phyloP scores from a whole-genome alignment of 1,284 basidiomycete genomes.

The Erythrobasidium hasegawianum region DNA sequence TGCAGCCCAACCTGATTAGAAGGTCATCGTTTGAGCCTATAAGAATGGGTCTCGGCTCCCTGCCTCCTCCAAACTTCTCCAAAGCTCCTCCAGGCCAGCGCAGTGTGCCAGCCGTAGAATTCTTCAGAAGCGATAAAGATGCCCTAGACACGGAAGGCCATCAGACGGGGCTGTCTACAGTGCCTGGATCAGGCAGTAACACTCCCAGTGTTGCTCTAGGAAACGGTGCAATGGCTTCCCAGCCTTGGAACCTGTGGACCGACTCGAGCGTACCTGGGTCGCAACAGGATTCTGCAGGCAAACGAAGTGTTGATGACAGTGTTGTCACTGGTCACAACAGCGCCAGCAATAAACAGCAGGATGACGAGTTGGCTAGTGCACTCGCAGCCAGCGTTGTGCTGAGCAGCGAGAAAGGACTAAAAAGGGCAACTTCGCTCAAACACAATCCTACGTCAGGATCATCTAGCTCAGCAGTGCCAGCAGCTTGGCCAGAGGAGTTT shows the following conservation, averaged over 20 bases:
- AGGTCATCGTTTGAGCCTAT: constrained; percentile 32
- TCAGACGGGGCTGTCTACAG: not conserved
- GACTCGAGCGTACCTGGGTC: constrained; percentile 12
- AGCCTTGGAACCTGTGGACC: constrained; percentile 34
- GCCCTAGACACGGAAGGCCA: not conserved
- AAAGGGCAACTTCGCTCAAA: constrained; percentile 3
- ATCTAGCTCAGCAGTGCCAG: not conserved
- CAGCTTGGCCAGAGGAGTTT: constrained; percentile 20
- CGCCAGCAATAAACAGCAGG: not conserved
- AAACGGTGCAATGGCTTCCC: constrained; percentile 13
- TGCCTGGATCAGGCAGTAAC: constrained; percentile 7
- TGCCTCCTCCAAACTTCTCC: constrained; percentile 42
- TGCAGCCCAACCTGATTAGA: constrained; percentile 6
- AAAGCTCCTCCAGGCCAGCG: constrained; percentile 39
- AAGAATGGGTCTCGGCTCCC: constrained; percentile 36
- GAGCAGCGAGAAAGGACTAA: not conserved
- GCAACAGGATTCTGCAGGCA: too few species aligned
- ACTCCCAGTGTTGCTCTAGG: constrained; percentile 24
- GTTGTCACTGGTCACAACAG: not conserved
- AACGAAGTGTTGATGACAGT: not conserved
- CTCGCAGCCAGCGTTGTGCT: constrained; percentile 23
- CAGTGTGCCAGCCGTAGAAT: constrained; percentile 41
- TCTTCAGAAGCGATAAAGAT: not conserved
- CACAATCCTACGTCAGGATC: constrained; percentile 1
- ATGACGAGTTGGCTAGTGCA: constrained; percentile 11